Evolutionary conservation across 2,329 filamentous ascomycete species (phyloP).

Genomic region (Sarocladium brachiariae): DNA sequence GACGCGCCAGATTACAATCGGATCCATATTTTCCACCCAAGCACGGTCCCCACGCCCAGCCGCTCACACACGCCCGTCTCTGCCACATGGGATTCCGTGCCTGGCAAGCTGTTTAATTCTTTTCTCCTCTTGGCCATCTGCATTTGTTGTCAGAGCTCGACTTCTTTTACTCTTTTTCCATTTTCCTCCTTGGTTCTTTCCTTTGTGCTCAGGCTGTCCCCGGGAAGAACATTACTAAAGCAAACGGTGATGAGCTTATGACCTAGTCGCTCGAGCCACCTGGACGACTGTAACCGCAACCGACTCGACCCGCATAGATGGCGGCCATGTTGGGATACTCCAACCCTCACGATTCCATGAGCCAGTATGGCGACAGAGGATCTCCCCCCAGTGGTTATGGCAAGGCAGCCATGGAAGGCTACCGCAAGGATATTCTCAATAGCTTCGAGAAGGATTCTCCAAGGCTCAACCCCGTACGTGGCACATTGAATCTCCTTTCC

Average conservation of each 20-base stretch:
- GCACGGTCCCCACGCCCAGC: neutral
- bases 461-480: constrained; percentile 51
- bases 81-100: constrained; percentile 3
- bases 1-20: constrained; percentile 9
- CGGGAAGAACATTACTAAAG: too few species aligned
- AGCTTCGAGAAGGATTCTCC: constrained; percentile 47
- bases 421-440: constrained; percentile 47
- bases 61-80: too few species aligned
- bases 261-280: neutral
- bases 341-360: neutral
- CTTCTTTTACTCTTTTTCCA: too few species aligned
- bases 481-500: constrained; percentile 32
- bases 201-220: neutral
- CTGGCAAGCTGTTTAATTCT: neutral
- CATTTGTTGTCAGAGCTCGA: too few species aligned
- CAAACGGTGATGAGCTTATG: constrained; percentile 7
- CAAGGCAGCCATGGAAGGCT: constrained; percentile 51
- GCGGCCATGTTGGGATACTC: constrained; percentile 2
- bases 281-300: constrained; percentile 2
- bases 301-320: neutral
- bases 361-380: constrained; percentile 10
- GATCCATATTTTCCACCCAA: neutral
- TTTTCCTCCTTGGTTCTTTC: neutral
- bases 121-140: neutral
- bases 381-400: constrained; percentile 17